Conservation (phyloP, 208 protist genomes). For the Trypanosoma vivax region DNA sequence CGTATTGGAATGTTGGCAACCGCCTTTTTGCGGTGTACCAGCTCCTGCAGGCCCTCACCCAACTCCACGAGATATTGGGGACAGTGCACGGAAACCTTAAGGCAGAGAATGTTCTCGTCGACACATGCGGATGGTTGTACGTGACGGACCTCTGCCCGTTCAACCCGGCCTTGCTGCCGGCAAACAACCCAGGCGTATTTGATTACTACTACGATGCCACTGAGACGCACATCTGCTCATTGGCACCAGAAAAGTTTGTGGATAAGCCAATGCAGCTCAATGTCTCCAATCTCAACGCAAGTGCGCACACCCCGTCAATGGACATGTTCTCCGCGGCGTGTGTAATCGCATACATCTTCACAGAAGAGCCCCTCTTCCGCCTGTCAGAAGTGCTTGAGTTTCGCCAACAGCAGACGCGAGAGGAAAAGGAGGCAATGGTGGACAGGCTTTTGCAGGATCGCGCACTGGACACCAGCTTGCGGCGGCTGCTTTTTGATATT, state of each 20-base stretch:
- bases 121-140: conserved; percentile 64
- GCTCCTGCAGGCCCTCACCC: conserved; percentile 52
- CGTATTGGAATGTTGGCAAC: conserved; percentile 32
- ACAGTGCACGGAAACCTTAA: conserved; percentile 87
- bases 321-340: conserved; percentile 80
- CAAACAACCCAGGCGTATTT: conserved; percentile 71
- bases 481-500: conserved; percentile 18
- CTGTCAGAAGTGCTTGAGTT: conserved; percentile 57
- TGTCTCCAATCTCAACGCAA: conserved; percentile 50
- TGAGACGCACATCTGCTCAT: conserved; percentile 68
- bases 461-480: conserved; percentile 1
- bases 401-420: conserved; percentile 16
- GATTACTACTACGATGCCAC: conserved; percentile 88
- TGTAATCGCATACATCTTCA: conserved; percentile 62
- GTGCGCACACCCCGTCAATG: conserved; percentile 63
- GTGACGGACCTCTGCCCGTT: conserved; percentile 82
- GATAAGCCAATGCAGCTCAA: conserved; percentile 21
- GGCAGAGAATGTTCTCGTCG: conserved; percentile 77
- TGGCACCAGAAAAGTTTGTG: conserved; percentile 84
- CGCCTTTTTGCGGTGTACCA: conserved; percentile 68
- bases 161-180: conserved; percentile 62
- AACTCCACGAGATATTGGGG: conserved; percentile 73
- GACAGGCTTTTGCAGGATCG: conserved; percentile 9
- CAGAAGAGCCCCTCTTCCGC: conserved; percentile 57
- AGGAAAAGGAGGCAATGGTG: conserved; percentile 15